phyloP scores from a whole-genome alignment of 2,329 filamentous ascomycete species.

The Zalaria sp. region DNA sequence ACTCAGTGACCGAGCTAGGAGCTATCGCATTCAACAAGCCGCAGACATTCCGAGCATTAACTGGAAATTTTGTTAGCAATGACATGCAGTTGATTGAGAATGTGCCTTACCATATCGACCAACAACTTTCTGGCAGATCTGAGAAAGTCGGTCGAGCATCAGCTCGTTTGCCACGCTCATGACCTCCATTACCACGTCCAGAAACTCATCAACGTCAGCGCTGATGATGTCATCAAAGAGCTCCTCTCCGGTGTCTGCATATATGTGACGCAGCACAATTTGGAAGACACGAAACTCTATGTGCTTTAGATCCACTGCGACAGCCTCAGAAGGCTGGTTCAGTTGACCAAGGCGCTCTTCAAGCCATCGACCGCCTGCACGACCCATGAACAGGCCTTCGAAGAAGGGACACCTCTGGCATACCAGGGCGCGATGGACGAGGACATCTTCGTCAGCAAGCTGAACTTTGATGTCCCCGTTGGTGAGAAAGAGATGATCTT shows the following conservation, averaged over 20 bases:
- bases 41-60: conserved; percentile 75
- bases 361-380: conserved; percentile 75
- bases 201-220: conserved; percentile 64
- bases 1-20: conserved; percentile 66
- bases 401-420: conserved; percentile 89
- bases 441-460: conserved; percentile 53
- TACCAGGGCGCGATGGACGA: conserved; percentile 64
- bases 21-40: conserved; percentile 75
- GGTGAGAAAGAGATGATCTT: conserved; percentile 57
- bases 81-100: not conserved
- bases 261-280: conserved; percentile 68
- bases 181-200: conserved; percentile 81
- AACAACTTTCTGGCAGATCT: conserved; percentile 75
- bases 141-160: conserved; percentile 82
- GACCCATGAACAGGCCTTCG: conserved; percentile 75
- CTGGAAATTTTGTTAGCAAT: conserved; percentile 19
- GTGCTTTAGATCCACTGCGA: conserved; percentile 72
- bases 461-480: conserved; percentile 70
- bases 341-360: conserved; percentile 45
- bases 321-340: conserved; percentile 29
- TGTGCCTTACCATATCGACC: conserved; percentile 53
- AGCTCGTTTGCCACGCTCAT: conserved; percentile 84
- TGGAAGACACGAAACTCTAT: conserved; percentile 59
- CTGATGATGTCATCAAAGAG: conserved; percentile 67
- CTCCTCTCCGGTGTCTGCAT: conserved; percentile 66